Percentiles rank a stretch among this genome's conserved stretches.
Conservation (phyloP, 176 grass and related monocot genomes). For the Carex pumila region DNA sequence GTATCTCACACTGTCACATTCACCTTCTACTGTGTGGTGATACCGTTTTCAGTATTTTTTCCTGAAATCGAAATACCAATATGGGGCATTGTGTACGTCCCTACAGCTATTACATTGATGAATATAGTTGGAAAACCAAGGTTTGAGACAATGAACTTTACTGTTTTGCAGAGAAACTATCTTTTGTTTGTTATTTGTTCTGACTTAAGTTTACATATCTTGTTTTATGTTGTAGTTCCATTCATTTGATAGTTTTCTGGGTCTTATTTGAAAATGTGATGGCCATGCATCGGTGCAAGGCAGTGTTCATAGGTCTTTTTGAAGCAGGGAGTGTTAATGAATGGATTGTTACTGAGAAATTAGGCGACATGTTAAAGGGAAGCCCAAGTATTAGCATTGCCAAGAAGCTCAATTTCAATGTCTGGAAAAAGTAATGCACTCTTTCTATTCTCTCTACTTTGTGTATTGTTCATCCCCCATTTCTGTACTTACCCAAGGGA, state of each 20-base stretch:
- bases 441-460: not conserved
- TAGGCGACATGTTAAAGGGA: constrained; percentile 35
- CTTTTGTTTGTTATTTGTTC: not conserved
- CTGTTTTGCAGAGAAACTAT: not conserved
- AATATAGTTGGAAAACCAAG: constrained; percentile 28
- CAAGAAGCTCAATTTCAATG: constrained; percentile 26
- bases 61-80: constrained; percentile 27
- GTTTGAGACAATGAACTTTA: constrained; percentile 11
- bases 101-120: constrained; percentile 32
- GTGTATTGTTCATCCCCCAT: not conserved
- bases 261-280: constrained; percentile 49
- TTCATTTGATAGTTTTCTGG: constrained; percentile 36
- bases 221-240: constrained; percentile 25
- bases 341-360: constrained; percentile 47
- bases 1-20: constrained; percentile 36
- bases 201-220: constrained; percentile 8
- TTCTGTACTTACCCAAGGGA: not conserved
- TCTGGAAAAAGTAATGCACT: constrained; percentile 25
- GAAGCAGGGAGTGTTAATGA: constrained; percentile 40
- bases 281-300: constrained; percentile 31
- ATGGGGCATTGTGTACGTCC: constrained; percentile 38
- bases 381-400: constrained; percentile 17
- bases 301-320: constrained; percentile 39
- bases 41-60: constrained; percentile 37
- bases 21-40: constrained; percentile 39